Conservation (phyloP, 2,329 filamentous ascomycete genomes). For the Colletotrichum spinosum region DNA sequence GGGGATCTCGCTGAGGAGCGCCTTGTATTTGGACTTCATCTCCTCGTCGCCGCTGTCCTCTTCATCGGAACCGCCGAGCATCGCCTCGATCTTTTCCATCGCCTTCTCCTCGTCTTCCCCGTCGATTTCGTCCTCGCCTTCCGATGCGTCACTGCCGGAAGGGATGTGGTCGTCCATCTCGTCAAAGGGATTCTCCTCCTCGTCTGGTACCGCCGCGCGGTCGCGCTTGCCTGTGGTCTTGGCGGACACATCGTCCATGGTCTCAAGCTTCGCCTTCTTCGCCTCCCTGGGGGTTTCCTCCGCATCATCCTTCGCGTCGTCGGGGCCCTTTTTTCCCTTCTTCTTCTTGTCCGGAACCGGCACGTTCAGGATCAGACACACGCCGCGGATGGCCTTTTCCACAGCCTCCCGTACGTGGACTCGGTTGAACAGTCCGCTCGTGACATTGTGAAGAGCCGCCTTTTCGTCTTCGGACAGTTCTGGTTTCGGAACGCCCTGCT, state of each 20-base stretch:
- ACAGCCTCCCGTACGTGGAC: slow-evolving; percentile 62
- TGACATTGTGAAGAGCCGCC: slow-evolving; percentile 67
- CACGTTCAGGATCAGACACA: slow-evolving; percentile 62
- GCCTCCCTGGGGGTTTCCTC: slow-evolving; percentile 46
- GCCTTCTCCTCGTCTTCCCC: slow-evolving; percentile 49
- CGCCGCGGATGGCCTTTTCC: slow-evolving; percentile 59
- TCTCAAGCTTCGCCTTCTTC: slow-evolving; percentile 42
- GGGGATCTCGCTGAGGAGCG: slow-evolving; percentile 57
- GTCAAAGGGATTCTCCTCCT: slow-evolving; percentile 42
- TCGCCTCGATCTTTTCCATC: slow-evolving; percentile 57
- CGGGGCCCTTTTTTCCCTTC: slow-evolving; percentile 47
- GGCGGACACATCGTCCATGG: slow-evolving; percentile 38
- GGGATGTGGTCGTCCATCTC: slow-evolving; percentile 39
- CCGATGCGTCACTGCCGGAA: slow-evolving; percentile 40
- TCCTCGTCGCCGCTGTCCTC: slow-evolving; percentile 52
- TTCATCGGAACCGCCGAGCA: slow-evolving; percentile 58
- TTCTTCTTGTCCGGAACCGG: slow-evolving; percentile 58
- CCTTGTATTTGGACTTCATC: slow-evolving; percentile 57
- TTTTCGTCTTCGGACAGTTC: slow-evolving; percentile 64
- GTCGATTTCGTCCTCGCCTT: slow-evolving; percentile 45
- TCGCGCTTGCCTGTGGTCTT: slow-evolving; percentile 46
- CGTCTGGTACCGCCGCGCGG: slow-evolving; percentile 31
- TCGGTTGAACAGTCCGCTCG: slow-evolving; percentile 66
- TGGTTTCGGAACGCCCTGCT: slow-evolving; percentile 60
- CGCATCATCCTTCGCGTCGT: slow-evolving; percentile 47